A percentile compares a stretch with the other conserved stretches of the same genome.
Conservation (phyloP, 1,139 yeast genomes). For the Suhomyces wounanorum region DNA sequence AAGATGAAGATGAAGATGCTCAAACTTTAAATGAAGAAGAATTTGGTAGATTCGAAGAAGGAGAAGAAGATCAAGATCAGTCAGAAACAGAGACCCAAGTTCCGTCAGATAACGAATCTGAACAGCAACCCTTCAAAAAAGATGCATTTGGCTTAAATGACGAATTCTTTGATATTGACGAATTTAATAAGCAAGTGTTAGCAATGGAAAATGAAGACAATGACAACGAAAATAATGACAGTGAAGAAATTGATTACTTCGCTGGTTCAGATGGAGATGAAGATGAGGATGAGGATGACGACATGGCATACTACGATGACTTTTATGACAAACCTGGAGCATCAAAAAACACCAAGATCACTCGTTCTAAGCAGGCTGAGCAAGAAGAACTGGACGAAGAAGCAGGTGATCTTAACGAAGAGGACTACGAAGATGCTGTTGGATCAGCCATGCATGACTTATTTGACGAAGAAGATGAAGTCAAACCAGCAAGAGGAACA, state of each 20-base stretch:
- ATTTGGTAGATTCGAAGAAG: slow-evolving; percentile 19
- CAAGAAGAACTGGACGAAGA: slow-evolving; percentile 33
- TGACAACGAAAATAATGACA: slow-evolving; percentile 41
- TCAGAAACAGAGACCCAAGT: slow-evolving; percentile 20
- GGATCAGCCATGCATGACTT: slow-evolving; percentile 59
- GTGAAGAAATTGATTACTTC: slow-evolving; percentile 65
- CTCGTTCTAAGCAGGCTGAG: slow-evolving; percentile 13
- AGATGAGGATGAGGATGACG: slow-evolving; percentile 62
- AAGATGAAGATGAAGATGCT: slow-evolving; percentile 18
- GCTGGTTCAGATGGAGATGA: slow-evolving; percentile 55
- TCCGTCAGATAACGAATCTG: slow-evolving; percentile 15
- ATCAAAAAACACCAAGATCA: slow-evolving; percentile 22
- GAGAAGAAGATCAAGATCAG: slow-evolving; percentile 21
- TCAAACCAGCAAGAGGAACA: slow-evolving; percentile 23
- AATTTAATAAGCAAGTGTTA: slow-evolving; percentile 78
- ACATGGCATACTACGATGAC: slow-evolving; percentile 71
- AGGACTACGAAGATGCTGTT: slow-evolving; percentile 58
- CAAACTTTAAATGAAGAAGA: slow-evolving; percentile 17
- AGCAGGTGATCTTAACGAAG: slow-evolving; percentile 37
- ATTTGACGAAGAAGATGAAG: slow-evolving; percentile 54
- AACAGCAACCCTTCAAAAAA: slow-evolving; percentile 24
- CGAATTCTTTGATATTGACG: slow-evolving; percentile 82
- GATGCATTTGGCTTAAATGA: slow-evolving; percentile 76
- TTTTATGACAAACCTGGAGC: slow-evolving; percentile 62
- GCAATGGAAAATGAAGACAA: slow-evolving; percentile 60